A percentile compares a stretch with the other conserved stretches of the same genome.
phyloP scores from a whole-genome alignment of 495 filamentous ascomycete species.

The Daldinia bambusicola region DNA sequence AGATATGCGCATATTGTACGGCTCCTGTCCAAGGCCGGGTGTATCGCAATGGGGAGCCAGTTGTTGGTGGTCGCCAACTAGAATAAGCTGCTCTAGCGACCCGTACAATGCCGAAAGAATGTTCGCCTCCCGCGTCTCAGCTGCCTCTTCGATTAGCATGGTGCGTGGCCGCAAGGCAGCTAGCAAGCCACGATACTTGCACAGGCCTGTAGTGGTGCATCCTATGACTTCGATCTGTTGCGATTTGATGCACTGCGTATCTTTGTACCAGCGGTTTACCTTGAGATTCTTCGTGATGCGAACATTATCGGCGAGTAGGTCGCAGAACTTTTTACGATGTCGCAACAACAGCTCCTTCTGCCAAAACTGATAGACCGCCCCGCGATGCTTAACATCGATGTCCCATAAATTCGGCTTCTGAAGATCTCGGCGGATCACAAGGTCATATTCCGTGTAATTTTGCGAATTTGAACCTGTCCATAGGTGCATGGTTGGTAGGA shows the following conservation, averaged over 20 bases:
- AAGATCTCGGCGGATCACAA: constrained; percentile 37
- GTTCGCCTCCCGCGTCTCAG: constrained; percentile 66
- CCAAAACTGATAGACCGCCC: constrained; percentile 55
- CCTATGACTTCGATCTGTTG: constrained; percentile 56
- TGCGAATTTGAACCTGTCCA: constrained; percentile 51
- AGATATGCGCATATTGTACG: constrained; percentile 63
- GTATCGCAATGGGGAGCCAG: constrained; percentile 60
- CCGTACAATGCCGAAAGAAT: constrained; percentile 65
- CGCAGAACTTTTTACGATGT: constrained; percentile 38
- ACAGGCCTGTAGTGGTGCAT: constrained; percentile 77
- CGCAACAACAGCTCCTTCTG: constrained; percentile 49
- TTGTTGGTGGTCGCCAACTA: constrained; percentile 68
- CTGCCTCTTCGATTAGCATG: constrained; percentile 68
- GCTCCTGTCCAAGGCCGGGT: constrained; percentile 77
- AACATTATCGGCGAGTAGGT: constrained; percentile 43
- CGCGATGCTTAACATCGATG: constrained; percentile 47
- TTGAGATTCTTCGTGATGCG: constrained; percentile 50
- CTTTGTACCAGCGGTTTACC: constrained; percentile 46
- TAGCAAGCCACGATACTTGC: constrained; percentile 82
- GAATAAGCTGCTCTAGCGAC: constrained; percentile 63
- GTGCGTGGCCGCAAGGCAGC: constrained; percentile 72
- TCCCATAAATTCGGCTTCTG: constrained; percentile 49
- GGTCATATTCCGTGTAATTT: constrained; percentile 24
- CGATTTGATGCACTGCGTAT: constrained; percentile 45
- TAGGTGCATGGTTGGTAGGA: constrained; percentile 47